Conservation (phyloP, 2,329 filamentous ascomycete species). For the Talaromyces sp. region DNA sequence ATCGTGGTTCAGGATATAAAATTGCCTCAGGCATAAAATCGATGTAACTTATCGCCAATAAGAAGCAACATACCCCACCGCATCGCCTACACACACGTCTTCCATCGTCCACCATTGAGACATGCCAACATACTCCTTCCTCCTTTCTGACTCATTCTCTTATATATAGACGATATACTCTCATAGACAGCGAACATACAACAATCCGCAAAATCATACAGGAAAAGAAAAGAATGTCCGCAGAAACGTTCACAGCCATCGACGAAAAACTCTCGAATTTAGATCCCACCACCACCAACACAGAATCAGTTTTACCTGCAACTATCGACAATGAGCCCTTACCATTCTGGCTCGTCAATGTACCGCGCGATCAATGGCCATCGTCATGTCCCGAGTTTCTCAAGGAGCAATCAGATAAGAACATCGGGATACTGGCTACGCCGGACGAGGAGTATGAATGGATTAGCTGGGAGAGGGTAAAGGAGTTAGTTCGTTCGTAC, state of each 20-base stretch:
- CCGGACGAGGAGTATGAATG: conserved; percentile 64
- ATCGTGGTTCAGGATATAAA: background rate
- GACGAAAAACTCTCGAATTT: conserved; percentile 24
- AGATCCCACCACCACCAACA: background rate
- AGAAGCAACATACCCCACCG: background rate
- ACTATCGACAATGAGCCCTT: conserved; percentile 27
- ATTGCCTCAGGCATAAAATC: background rate
- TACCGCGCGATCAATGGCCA: conserved; percentile 62
- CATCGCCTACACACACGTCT: background rate
- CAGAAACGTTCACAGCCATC: conserved; percentile 27
- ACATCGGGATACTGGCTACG: conserved; percentile 67
- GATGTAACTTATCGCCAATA: conserved; percentile 3
- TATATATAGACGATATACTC: background rate
- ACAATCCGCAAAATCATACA: background rate
- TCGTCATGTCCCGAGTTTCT: conserved; percentile 71
- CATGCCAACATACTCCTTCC: background rate
- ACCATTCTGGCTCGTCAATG: conserved; percentile 82
- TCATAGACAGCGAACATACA: background rate
- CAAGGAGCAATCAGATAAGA: conserved; percentile 62
- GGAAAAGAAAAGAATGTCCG: conserved; percentile 18
- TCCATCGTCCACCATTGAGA: background rate
- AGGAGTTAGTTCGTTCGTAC: conserved; percentile 56
- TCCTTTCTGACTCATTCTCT: background rate
- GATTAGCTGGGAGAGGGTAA: conserved; percentile 69
- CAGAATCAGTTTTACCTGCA: conserved; percentile 5